These are phyloP conservation scores for Trichoderma afroharzianum DNA, from an alignment of 2,329 filamentous ascomycete species.

Conservation along the genomic window DNA sequence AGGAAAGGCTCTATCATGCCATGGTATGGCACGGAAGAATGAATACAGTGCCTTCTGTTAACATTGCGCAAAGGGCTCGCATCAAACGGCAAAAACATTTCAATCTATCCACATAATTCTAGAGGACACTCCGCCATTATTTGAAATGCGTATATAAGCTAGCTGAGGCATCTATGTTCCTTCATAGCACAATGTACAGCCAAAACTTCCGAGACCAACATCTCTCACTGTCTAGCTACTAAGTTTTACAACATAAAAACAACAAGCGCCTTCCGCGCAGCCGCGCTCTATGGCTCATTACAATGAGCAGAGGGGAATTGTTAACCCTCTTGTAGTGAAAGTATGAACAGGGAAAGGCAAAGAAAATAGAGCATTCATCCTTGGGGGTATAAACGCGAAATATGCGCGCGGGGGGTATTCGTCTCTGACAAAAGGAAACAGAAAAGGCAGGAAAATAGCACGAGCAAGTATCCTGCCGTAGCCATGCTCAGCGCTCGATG, in stretches of 20 bases:
- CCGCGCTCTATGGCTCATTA: slow-evolving; percentile 20
- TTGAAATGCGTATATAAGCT: slow-evolving; percentile 15
- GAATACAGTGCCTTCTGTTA: neutral
- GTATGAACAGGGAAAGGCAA: slow-evolving; percentile 20
- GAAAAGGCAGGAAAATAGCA: slow-evolving; percentile 15
- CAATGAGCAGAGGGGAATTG: slow-evolving; percentile 16
- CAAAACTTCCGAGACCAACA: slow-evolving; percentile 17
- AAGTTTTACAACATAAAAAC: slow-evolving; percentile 23
- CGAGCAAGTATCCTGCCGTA: slow-evolving; percentile 16
- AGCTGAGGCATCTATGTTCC: slow-evolving; percentile 13
- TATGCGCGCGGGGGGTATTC: slow-evolving; percentile 5
- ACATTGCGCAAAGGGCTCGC: neutral
- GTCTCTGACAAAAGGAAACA: slow-evolving; percentile 11
- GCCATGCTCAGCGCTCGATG: slow-evolving; percentile 27
- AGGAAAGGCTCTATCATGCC: neutral
- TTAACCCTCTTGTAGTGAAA: slow-evolving; percentile 13
- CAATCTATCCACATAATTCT: neutral
- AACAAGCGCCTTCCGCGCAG: slow-evolving; percentile 17
- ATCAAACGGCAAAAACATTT: neutral
- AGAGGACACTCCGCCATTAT: neutral
- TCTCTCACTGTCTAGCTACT: slow-evolving; percentile 20
- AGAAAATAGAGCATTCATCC: slow-evolving; percentile 22
- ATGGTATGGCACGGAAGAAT: neutral
- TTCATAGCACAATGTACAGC: slow-evolving; percentile 21
- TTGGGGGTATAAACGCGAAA: slow-evolving; percentile 26